Base-by-base conservation (phyloP, 208 protist genomes). In the Acanthamoeba castellanii region DNA sequence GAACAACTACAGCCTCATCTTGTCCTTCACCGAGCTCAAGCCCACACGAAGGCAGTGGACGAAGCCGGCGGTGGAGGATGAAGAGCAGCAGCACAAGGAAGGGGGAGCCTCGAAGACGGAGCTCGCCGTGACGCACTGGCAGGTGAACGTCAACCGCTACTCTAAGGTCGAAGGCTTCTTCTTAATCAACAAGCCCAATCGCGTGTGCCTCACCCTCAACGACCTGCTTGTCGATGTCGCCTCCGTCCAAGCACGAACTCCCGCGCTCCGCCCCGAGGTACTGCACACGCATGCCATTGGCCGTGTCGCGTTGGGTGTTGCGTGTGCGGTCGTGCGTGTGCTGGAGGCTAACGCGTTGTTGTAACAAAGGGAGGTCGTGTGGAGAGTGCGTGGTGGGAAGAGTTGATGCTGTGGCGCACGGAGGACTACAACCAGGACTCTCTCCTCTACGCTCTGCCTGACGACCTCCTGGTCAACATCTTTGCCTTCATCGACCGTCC, bases 111-210 rank as follows among this genome's bases (percentile, higher is more conserved):
- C 50, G 14, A 18, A 2, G 50, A 11, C 14, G 13, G 14, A 66
- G 59, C 59, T 66, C 59, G 16, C 0, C 6, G 68, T 76, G 2
- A 42, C 27, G 76, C 76, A 85, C 76, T 85, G 76, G 76, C 76
- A 85, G 42, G 76, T 85, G 42, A 85, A 85, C 45, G 76, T 85
- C 18, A 85, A 85, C n/a, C 76, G 76, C 76, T 85, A 85, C 76
- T 37, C 18, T 1, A 85, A 85, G 42, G 76, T 85, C 6, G 76
- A 85, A 27, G 76, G 76, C 42, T 85, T 85, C 76, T 85, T 59
- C 76, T 85, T 85, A 4, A 85, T 85, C 47, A 50, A 57, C 47
- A n/a, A 85, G 22, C 76, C 76, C 27, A n/a, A 59, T 20, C 14
- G 76, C 45, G 76, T 85, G 52, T 3, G 9, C 30, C 70, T 78